Base-by-base conservation (phyloP, 176 grass and related monocot genomes). In the Avena eriantha region DNA sequence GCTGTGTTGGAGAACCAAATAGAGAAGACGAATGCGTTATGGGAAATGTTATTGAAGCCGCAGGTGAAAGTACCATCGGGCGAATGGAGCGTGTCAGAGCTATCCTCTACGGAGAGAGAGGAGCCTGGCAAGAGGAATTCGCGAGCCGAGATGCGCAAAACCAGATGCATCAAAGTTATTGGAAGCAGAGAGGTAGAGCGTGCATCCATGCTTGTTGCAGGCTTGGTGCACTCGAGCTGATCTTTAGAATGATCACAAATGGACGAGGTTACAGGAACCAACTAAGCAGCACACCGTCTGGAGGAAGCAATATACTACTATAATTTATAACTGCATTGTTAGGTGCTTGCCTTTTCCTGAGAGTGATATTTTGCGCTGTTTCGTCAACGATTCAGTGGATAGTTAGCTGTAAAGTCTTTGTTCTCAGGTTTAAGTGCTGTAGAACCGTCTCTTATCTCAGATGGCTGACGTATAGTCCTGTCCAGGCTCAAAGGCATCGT, bases 1-100 rank as follows among this genome's bases (percentile, higher is more conserved):
- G 46, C 51, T 23, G 82, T 24, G 50, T 46, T 5, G 57, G 82
- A 23, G 77, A 85, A 85, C 87, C 87, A 90, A 18, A 90, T 69
- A 7, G 88, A 76, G 29, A 86, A 90, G 24, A 63, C 85, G 4
- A 78, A 85, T 7, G 83, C 69, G 13, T 86, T 82, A 18, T 50
- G 70, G 26, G 88, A 90, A 63, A 86, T 86, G 13, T 12, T 76
- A 29, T 76, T 9, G 78, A 90, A 90, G 60, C 88, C 88, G 22
- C 88, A 90, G 78, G 78, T 39, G 69, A 90, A 90, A 60, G 77
- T 33, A 14, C 77, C 76, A 35, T 89, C 48, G 67, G 34, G 77
- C 1, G 87, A 89, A 14, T 68, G 46, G 68, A 89, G 87, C 57
- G 35, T 35, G 7, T 73, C 87, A 0, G 11, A 55, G 48, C 34